These are phyloP conservation scores for Stentor roeselii DNA, from an alignment of 73 alveolate species.

Conservation along the genomic window DNA sequence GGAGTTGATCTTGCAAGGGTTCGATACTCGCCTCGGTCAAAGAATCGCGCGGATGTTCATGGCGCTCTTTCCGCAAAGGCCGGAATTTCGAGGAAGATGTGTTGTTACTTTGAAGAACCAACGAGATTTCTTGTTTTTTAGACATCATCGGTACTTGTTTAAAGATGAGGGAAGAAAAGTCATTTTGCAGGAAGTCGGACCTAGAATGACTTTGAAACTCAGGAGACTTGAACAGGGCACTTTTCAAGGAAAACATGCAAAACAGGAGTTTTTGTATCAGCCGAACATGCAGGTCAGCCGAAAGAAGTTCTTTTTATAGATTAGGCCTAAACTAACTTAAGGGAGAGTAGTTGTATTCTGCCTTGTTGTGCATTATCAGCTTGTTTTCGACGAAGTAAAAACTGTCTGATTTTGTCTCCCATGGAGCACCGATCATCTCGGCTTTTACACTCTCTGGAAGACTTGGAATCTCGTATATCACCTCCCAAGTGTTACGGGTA, in stretches of 20 bases:
- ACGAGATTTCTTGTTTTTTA: constrained; percentile 90
- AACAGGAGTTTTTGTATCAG: constrained; percentile 79
- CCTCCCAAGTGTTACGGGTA: constrained; percentile 92
- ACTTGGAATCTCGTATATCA: constrained; percentile 86
- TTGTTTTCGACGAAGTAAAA: constrained; percentile 90
- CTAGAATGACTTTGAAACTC: constrained; percentile 85
- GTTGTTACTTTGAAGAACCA: constrained; percentile 86
- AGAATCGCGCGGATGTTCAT: constrained; percentile 95
- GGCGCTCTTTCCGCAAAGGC: constrained; percentile 91
- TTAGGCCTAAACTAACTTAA: too few species aligned
- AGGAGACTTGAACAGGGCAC: constrained; percentile 77
- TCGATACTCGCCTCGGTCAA: constrained; percentile 95
- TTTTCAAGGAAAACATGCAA: constrained; percentile 81
- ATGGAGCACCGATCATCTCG: too few species aligned
- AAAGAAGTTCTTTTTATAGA: constrained; percentile 63
- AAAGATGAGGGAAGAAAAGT: constrained; percentile 63
- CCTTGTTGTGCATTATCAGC: constrained; percentile 93
- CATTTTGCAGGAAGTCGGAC: constrained; percentile 90
- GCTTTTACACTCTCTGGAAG: too few species aligned
- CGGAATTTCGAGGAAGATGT: constrained; percentile 79
- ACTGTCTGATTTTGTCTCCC: constrained; percentile 90
- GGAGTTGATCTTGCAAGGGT: constrained; percentile 90
- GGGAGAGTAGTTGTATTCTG: constrained; percentile 81
- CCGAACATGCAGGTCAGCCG: constrained; percentile 87
- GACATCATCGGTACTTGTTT: constrained; percentile 86